These are phyloP conservation scores for Mycena alexandri DNA, from an alignment of 768 basidiomycete genomes.

Conservation along the genomic window DNA sequence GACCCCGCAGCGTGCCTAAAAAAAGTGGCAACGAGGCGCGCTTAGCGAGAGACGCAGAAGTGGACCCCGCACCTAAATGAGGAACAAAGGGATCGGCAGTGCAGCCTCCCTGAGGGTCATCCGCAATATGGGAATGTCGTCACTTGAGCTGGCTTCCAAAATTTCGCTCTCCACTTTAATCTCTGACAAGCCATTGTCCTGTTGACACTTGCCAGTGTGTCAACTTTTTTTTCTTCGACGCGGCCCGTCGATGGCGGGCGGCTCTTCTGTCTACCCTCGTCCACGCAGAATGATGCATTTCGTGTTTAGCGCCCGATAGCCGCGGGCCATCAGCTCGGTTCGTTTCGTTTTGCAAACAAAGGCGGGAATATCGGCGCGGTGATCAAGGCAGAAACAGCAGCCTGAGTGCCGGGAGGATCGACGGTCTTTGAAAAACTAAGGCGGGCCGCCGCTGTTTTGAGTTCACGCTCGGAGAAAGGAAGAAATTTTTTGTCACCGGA, in stretches of 20 bases:
- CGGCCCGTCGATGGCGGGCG: conserved; percentile 7
- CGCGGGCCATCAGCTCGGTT: conserved; percentile 16
- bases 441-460: too few relatives aligned
- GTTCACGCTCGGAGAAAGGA: neutral
- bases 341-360: neutral
- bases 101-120: too few relatives aligned
- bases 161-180: neutral
- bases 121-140: neutral
- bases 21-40: conserved; percentile 1
- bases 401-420: conserved; percentile 5
- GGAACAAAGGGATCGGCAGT: conserved; percentile 5
- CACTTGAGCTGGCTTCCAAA: neutral
- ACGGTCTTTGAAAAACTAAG: neutral
- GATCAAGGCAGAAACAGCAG: conserved; percentile 15
- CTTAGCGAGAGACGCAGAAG: neutral
- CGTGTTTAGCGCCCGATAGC: neutral
- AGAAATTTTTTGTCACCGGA: too few relatives aligned
- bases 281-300: neutral
- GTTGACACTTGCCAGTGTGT: neutral
- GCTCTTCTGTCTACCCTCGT: neutral
- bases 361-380: neutral
- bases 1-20: neutral
- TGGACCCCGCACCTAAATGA: neutral
- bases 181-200: neutral
- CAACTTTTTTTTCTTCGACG: neutral